Base-by-base conservation (phyloP, 2,329 filamentous ascomycete species). In the Byssoonygena ceratinophila region DNA sequence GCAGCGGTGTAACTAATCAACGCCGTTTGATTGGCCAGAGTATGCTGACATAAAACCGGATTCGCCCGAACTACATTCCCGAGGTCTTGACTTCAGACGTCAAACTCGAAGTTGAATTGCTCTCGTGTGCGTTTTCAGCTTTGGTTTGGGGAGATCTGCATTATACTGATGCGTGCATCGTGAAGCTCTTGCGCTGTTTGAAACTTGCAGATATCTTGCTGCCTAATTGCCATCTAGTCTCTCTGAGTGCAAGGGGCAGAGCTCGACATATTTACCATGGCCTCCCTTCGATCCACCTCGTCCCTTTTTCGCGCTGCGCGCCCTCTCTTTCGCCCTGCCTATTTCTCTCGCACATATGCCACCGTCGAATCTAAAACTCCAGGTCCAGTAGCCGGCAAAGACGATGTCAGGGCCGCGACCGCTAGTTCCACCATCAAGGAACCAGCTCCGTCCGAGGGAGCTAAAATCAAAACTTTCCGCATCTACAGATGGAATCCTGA, bases 401-500 rank as follows among this genome's bases (percentile, higher is more conserved):
- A 62, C 50, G 64, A 61, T 46, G 56, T 61, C 48, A 56, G 55
- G 18, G 72, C 68, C 59, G 68, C 84, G 68, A 77, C 81, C 32
- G 77, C 81, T 46, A 78, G 80, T 46, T 73, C 80, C 53, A 71
- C 80, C 60, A 32, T 43, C 25, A 51, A 16, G 18, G 78, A 85
- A 62, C 77, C 85, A 52, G 77, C 76, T 63, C 67, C 75, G 50
- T 74, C 72, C 58, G 69, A 76, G 59, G 71, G 77, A 55, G 71
- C 81, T 43, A 79, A 77, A 63, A 82, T 86, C 75, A 97, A 96
- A 84, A 89, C 85, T 48, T 98, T 98, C 81, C 85, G 95, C 73
- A 85, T 98, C 77, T 98, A 98, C 82, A 83, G 92, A 70, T 98
- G 92, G 92, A 94, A 94, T 70, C 92, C 92, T 56, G 92, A 97